Evolutionary conservation across 179 eudicot genomes (phyloP).

Genomic region (Spinacia oleracea): DNA sequence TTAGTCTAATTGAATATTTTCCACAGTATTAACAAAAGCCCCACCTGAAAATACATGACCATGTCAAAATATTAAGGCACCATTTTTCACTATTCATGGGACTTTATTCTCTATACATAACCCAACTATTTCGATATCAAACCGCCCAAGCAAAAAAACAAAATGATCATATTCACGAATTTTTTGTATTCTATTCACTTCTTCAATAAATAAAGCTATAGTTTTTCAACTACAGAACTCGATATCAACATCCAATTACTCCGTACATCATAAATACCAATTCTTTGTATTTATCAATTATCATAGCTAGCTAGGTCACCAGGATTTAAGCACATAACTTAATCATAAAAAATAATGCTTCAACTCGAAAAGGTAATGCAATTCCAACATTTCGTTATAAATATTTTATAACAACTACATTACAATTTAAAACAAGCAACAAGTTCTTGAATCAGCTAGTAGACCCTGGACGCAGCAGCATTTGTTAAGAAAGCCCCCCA

Average conservation of each 20-base stretch:
- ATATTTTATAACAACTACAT: neutral
- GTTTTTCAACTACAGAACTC: neutral
- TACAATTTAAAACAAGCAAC: neutral
- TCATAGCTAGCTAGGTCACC: neutral
- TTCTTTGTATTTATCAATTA: neutral
- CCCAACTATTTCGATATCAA: neutral
- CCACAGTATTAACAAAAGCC: neutral
- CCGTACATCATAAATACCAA: neutral
- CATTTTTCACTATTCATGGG: neutral
- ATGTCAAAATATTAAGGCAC: neutral
- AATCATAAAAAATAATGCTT: neutral
- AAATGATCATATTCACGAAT: neutral
- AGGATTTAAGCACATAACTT: neutral
- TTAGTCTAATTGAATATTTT: conserved; percentile 7
- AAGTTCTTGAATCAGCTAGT: no score
- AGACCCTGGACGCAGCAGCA: no score
- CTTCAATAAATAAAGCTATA: no score
- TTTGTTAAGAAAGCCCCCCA: no score
- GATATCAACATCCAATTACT: neutral
- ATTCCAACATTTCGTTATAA: neutral
- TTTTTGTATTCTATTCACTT: neutral
- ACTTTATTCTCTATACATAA: neutral
- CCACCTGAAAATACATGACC: conserved; percentile 12
- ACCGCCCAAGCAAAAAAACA: neutral
- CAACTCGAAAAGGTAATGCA: neutral